Evolutionary conservation across 345 rosid species (phyloP), one percentile per base, ranked within the genome.

Genomic region (Arabis hirsuta): DNA sequence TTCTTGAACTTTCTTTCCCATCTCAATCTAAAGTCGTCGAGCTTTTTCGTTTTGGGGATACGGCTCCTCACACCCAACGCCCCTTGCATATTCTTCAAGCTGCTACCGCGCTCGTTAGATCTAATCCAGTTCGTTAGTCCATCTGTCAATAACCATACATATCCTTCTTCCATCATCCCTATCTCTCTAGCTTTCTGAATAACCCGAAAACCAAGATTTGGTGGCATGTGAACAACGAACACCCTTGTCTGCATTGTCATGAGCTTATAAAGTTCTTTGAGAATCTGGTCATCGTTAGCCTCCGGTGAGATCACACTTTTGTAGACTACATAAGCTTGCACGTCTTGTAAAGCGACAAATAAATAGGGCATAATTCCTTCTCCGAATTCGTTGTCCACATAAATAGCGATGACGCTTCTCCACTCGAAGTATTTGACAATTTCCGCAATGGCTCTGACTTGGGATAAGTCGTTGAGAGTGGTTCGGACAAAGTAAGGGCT

Each of bases 81-180:
- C 1, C 83, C 83, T 7, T 75, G 55, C 52, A 80, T 48, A 9
- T 63, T 56, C 16, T 48, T 52, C 16, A 80, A 12, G 57, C 29
- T 14, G 39, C 16, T 14, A 20, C 42, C 12, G 1, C 10, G 13
- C 11, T 57, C 24, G n/a, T 34, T 34, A 9, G 26, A 20, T 8
- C 65, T 69, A 19, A 82, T 6, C 51, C 50, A 42, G 20, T 66
- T 56, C 27, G 80, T 60, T 24, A 77, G 55, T 9, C 50, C 60
- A 2, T 69, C 32, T 31, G 85, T 73, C 34, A 74, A 9, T 51
- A 90, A 68, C 93, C 96, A 90, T 8, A 74, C 87, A 43, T 83
- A 87, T 3, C 92, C 92, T 26, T 74, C 63, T 1, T 68, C 54
- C 89, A 89, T 83, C 90, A 89, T 90, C 29, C 90, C 88, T 0